Conservation (phyloP, 108 stramenopile genomes). For the Pseudonitzschia multiseries region DNA sequence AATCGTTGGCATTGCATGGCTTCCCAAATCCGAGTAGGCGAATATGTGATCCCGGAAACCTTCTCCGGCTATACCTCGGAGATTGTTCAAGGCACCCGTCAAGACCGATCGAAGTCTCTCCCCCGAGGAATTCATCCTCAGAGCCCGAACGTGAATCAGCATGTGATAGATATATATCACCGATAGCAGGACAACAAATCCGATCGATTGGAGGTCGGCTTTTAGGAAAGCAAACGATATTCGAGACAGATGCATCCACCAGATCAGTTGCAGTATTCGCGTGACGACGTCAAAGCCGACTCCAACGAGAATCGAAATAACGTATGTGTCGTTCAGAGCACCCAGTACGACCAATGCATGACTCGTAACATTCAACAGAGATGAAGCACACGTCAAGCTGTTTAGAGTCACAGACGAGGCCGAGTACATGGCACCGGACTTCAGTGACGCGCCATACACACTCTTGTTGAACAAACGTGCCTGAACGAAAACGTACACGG, state of each 20-base stretch:
- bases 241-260: background rate
- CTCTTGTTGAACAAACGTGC: conserved; percentile 1
- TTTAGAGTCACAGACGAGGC: background rate
- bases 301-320: conserved; percentile 8
- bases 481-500: background rate
- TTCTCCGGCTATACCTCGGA: conserved; percentile 1
- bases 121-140: background rate
- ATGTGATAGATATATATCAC: conserved; percentile 8
- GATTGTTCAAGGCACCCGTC: conserved; percentile 1
- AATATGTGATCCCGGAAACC: conserved; percentile 3
- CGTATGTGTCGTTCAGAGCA: conserved; percentile 17
- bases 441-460: background rate
- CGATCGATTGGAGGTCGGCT: background rate
- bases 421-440: background rate
- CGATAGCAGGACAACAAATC: background rate
- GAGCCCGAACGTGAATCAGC: conserved; percentile 9
- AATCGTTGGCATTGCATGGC: background rate
- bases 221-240: background rate
- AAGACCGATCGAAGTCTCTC: background rate
- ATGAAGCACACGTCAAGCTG: background rate
- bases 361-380: background rate
- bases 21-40: conserved; percentile 4
- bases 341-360: conserved; percentile 9
- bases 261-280: background rate
- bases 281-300: conserved; percentile 18